Evolutionary conservation across 768 basidiomycete species (phyloP).

Genomic region (Russula earlei): DNA sequence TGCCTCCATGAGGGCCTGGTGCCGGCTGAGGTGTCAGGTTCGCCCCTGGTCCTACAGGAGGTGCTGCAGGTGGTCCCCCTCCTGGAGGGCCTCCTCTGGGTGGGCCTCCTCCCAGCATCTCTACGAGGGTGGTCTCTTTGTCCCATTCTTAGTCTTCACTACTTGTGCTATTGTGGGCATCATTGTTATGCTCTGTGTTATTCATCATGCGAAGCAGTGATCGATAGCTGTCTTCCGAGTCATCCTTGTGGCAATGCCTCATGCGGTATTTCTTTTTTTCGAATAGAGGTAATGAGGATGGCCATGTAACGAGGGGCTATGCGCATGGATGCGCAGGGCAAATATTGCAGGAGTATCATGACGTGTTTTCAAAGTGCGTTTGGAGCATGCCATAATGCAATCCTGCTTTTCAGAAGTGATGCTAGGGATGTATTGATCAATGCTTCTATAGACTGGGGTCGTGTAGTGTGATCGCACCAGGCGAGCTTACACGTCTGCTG

Average conservation of each 20-base stretch:
- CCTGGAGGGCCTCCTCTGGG: too few species aligned
- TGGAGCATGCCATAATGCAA: constrained; percentile 2
- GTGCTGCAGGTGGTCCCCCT: too few species aligned
- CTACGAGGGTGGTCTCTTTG: constrained; percentile 3
- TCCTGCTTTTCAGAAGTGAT: too few species aligned
- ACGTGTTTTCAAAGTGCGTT: background rate
- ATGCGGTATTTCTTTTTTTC: background rate
- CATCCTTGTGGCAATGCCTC: background rate
- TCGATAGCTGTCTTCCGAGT: constrained; percentile 1
- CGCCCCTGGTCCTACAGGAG: too few species aligned
- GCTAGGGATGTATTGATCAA: too few species aligned
- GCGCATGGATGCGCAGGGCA: background rate
- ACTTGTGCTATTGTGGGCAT: background rate
- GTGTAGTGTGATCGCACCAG: too few species aligned
- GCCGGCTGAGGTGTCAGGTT: too few species aligned
- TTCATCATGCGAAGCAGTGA: background rate
- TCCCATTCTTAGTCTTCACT: constrained; percentile 3
- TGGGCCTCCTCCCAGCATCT: too few species aligned
- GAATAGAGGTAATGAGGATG: background rate
- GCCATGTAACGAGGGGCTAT: background rate
- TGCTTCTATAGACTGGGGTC: too few species aligned
- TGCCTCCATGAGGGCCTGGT: too few species aligned
- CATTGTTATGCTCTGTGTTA: background rate
- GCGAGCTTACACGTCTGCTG: too few species aligned
- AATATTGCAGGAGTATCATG: background rate